A percentile compares a stretch with the other conserved stretches of the same genome.
Evolutionary conservation across 768 basidiomycete genomes (phyloP).

Genomic region (Asterophora lycoperdoides): DNA sequence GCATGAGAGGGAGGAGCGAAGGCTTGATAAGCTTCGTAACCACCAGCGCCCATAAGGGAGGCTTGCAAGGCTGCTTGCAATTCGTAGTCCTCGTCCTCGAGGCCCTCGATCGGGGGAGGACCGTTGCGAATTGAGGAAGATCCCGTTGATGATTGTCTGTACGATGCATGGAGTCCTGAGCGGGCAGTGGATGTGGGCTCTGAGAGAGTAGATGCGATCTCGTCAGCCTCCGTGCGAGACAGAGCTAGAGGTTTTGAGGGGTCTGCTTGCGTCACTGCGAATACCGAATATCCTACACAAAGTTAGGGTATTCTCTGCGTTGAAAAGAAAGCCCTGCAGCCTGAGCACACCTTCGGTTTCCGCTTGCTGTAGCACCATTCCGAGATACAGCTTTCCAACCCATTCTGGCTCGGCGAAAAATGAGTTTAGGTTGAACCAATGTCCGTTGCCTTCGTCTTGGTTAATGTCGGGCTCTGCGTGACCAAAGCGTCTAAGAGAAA

Average conservation of each 20-base stretch:
- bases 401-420: constrained; percentile 68
- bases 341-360: constrained; percentile 71
- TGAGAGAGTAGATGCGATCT: constrained; percentile 59
- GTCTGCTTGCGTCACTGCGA: constrained; percentile 67
- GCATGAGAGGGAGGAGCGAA: constrained; percentile 23
- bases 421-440: constrained; percentile 73
- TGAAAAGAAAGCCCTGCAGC: not conserved
- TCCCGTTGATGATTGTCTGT: constrained; percentile 1
- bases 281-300: constrained; percentile 69
- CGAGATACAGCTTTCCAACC: constrained; percentile 79
- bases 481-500: constrained; percentile 80
- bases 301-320: not conserved
- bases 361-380: constrained; percentile 83
- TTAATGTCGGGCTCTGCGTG: constrained; percentile 36
- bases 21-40: constrained; percentile 10
- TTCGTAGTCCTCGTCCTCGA: constrained; percentile 84
- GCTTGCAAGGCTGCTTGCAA: constrained; percentile 86
- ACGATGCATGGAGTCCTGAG: constrained; percentile 8
- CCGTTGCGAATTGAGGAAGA: constrained; percentile 9
- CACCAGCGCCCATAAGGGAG: constrained; percentile 45
- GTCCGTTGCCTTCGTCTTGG: constrained; percentile 27
- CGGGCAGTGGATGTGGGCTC: constrained; percentile 32
- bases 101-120: constrained; percentile 27
- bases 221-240: constrained; percentile 67
- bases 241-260: constrained; percentile 48